Evolutionary conservation across 148 eudicot genomes (phyloP).

Genomic region (Chenopodium quinoa): DNA sequence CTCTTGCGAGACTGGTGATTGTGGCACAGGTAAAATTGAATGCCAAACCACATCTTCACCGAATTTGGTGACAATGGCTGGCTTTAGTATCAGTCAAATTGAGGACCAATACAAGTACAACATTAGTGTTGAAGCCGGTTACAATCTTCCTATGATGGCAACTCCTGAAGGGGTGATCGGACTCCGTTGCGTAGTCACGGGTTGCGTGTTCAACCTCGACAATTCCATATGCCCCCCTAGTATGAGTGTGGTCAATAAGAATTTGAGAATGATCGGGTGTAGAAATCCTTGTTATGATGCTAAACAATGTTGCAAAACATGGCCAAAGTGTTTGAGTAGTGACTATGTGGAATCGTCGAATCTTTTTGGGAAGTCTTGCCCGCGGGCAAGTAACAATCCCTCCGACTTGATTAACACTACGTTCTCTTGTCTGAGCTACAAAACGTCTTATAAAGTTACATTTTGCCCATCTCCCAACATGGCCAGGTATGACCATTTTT

Average conservation of each 20-base stretch:
- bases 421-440: background rate
- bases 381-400: background rate
- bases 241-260: background rate
- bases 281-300: background rate
- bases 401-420: background rate
- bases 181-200: background rate
- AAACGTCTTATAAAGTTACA: constrained; percentile 8
- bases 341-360: background rate
- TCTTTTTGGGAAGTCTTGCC: background rate
- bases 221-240: background rate
- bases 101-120: constrained; percentile 38
- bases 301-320: background rate
- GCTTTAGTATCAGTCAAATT: constrained; percentile 28
- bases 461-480: constrained; percentile 17
- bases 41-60: constrained; percentile 27
- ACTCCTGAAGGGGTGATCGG: constrained; percentile 5
- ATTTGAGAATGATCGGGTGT: background rate
- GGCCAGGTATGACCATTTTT: background rate
- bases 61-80: constrained; percentile 41
- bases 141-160: constrained; percentile 15
- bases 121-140: background rate
- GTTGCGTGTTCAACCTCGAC: constrained; percentile 10
- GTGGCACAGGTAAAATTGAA: constrained; percentile 48
- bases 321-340: background rate
- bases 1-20: constrained; percentile 65